Evolutionary conservation across 805 yeast genomes (phyloP).

Genomic region (Yamadazyma laniorum): DNA sequence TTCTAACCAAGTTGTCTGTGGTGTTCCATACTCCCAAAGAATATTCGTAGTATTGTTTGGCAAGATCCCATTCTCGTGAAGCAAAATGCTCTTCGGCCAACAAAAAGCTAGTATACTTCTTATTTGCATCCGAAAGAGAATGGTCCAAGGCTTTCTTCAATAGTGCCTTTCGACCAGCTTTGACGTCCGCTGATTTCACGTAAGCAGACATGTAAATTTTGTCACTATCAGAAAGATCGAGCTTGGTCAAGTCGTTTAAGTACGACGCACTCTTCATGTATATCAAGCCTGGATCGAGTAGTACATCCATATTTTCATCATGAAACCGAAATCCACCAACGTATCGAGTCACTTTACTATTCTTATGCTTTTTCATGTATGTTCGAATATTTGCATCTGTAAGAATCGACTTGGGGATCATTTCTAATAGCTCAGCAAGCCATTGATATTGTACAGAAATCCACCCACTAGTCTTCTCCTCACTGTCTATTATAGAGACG

Average conservation of each 20-base stretch:
- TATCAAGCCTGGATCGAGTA: slow-evolving; percentile 30
- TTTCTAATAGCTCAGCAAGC: slow-evolving; percentile 56
- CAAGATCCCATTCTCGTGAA: slow-evolving; percentile 13
- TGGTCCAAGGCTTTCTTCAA: slow-evolving; percentile 7
- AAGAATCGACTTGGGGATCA: slow-evolving; percentile 45
- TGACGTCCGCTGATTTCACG: neutral
- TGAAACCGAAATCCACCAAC: slow-evolving; percentile 35
- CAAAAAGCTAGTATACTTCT: slow-evolving; percentile 5
- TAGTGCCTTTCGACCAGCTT: slow-evolving; percentile 4
- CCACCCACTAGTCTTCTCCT: slow-evolving; percentile 43
- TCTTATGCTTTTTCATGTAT: slow-evolving; percentile 15
- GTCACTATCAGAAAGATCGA: too few species aligned
- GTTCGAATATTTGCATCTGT: slow-evolving; percentile 12
- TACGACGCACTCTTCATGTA: slow-evolving; percentile 15
- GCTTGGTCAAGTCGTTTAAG: slow-evolving; percentile 2
- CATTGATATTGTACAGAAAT: slow-evolving; percentile 59
- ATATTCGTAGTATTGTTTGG: slow-evolving; percentile 17
- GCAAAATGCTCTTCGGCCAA: slow-evolving; percentile 38
- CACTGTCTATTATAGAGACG: slow-evolving; percentile 4
- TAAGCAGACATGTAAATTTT: slow-evolving; percentile 6
- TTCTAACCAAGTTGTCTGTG: slow-evolving; percentile 1
- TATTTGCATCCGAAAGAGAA: neutral
- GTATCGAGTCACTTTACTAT: slow-evolving; percentile 15
- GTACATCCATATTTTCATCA: slow-evolving; percentile 23
- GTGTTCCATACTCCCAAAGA: slow-evolving; percentile 7